phyloP scores from a whole-genome alignment of 495 filamentous ascomycete genomes.

The Cercophora scortea region DNA sequence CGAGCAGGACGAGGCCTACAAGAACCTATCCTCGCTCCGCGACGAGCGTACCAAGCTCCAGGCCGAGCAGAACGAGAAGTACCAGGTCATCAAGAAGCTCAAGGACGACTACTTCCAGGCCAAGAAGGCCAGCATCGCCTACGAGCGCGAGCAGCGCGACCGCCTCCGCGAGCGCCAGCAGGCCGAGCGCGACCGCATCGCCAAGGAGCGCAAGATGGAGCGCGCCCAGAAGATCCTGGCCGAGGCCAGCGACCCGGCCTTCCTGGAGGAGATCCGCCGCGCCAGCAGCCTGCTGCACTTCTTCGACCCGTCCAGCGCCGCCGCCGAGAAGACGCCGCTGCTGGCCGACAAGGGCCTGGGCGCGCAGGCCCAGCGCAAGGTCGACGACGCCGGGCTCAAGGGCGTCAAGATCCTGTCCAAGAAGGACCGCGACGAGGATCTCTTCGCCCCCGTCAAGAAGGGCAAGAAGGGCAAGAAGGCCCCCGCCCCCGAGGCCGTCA shows the following conservation, averaged over 20 bases:
- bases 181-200: conserved; percentile 65
- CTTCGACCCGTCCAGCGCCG: conserved; percentile 67
- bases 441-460: conserved; percentile 80
- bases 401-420: conserved; percentile 72
- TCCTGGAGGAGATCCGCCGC: conserved; percentile 80
- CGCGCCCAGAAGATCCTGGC: conserved; percentile 78
- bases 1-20: conserved; percentile 81
- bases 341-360: conserved; percentile 53
- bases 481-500: conserved; percentile 28
- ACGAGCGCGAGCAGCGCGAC: conserved; percentile 70
- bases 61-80: conserved; percentile 77
- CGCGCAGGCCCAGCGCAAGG: conserved; percentile 70
- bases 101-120: conserved; percentile 78
- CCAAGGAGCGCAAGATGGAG: conserved; percentile 79
- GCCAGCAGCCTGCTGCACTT: conserved; percentile 79
- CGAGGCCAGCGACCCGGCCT: conserved; percentile 84
- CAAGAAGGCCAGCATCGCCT: conserved; percentile 68
- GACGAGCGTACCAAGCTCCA: conserved; percentile 81
- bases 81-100: conserved; percentile 63
- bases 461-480: conserved; percentile 80
- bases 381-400: conserved; percentile 70
- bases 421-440: conserved; percentile 78
- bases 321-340: conserved; percentile 55
- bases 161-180: conserved; percentile 48
- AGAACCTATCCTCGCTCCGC: conserved; percentile 76